Evolutionary conservation across 2,329 filamentous ascomycete genomes (phyloP), one percentile per base, ranked within the genome.

Genomic region (Hypocrella siamensis): DNA sequence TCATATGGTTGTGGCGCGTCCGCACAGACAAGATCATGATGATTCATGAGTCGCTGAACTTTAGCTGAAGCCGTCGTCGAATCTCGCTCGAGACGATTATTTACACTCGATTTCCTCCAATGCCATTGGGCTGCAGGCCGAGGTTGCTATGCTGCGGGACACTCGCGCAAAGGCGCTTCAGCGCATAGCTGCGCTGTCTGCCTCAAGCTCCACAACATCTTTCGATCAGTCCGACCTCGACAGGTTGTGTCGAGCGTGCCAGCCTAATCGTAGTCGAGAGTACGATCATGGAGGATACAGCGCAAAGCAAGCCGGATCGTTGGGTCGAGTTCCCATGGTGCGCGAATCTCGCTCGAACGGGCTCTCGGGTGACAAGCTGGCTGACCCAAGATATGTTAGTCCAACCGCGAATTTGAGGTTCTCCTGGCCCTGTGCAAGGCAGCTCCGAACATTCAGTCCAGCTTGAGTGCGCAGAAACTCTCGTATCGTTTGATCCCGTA

Each of bases 391-490:
- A 12, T 19, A 28, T 30, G 19, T 15, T 50, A 92, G 84, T 82
- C 77, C 32, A 74, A 86, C 33, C 77, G 82, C 46, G 92, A 98
- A 62, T 78, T 93, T 43, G 88, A 98, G 53, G 81, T 93, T 32
- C 67, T 98, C 17, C 60, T 96, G 17, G 84, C 90, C 27, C 66
- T 98, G 17, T 96, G 88, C 63, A 88, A 86, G 57, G 83, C 88
- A 32, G 83, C 86, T 4, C 79, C 84, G 4, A 68, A 74, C 17
- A 66, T 96, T 17, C 67, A 75, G 32, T 75, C 73, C 28, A 54
- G 61, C 26, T 72, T 82, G 38, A 79, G 80, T 47, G 86, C 85
- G 18, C 73, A 81, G 45, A 79, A 75, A 45, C 70, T 98, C 25
- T 70, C 77, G n/a, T 64, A 67, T 21, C 85, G 93, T 43, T 61